These are phyloP conservation scores for Monosporascus sp. DNA, from an alignment of 2,329 filamentous ascomycete genomes.

Conservation along the genomic window DNA sequence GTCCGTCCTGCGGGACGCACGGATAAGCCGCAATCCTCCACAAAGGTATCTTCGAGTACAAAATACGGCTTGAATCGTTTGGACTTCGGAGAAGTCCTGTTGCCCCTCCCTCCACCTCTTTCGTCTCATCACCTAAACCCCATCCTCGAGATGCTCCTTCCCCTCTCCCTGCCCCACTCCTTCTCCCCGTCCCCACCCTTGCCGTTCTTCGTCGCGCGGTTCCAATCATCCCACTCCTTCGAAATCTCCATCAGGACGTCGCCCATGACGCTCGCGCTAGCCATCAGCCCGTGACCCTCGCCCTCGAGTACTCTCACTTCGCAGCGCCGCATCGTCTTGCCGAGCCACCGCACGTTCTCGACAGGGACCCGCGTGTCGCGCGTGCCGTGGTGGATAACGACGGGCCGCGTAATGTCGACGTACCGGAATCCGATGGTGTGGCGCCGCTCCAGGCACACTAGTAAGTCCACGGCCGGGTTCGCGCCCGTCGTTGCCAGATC, in stretches of 20 bases:
- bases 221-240: slow-evolving; percentile 89
- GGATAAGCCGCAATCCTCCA: too few species aligned
- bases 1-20: too few species aligned
- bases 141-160: slow-evolving; percentile 10
- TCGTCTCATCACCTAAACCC: not conserved
- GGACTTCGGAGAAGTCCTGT: not conserved
- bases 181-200: slow-evolving; percentile 11
- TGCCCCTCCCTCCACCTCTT: not conserved
- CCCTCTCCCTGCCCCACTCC: slow-evolving; percentile 20
- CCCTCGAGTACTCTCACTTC: slow-evolving; percentile 87
- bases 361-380: slow-evolving; percentile 88
- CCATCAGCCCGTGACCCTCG: slow-evolving; percentile 95
- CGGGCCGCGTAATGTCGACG: slow-evolving; percentile 85
- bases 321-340: slow-evolving; percentile 87
- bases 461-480: slow-evolving; percentile 87
- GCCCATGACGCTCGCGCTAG: slow-evolving; percentile 87
- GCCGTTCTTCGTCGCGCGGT: slow-evolving; percentile 47
- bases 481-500: slow-evolving; percentile 83
- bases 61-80: too few species aligned
- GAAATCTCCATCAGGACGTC: slow-evolving; percentile 91
- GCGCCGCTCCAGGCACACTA: slow-evolving; percentile 86
- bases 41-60: too few species aligned
- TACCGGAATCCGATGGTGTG: slow-evolving; percentile 95
- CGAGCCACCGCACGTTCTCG: slow-evolving; percentile 92
- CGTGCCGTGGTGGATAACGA: slow-evolving; percentile 91